Conservation (phyloP, 2,329 filamentous ascomycete genomes). For the Monosporascus cannonballus region DNA sequence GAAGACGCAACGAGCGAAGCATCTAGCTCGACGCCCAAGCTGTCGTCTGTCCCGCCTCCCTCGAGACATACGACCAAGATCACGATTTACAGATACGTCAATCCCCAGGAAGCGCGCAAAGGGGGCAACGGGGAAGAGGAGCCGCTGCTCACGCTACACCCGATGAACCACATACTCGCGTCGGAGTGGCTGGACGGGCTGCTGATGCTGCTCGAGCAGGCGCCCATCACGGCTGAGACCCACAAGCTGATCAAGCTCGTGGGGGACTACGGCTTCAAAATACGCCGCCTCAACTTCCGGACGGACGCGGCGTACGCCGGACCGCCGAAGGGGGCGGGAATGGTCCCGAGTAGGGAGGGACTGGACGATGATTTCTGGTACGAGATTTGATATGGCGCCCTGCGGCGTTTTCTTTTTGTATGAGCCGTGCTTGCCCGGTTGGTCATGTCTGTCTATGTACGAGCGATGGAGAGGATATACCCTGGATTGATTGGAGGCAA, state of each 20-base stretch:
- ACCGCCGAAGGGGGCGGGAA: constrained; percentile 61
- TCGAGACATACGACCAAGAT: constrained; percentile 69
- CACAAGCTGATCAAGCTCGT: constrained; percentile 83
- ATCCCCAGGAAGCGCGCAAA: constrained; percentile 31
- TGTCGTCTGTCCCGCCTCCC: constrained; percentile 19
- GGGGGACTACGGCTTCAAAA: constrained; percentile 86
- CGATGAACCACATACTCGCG: constrained; percentile 72
- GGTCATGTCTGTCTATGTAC: no score
- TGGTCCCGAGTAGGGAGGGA: constrained; percentile 75
- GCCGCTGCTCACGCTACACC: constrained; percentile 76
- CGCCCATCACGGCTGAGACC: constrained; percentile 95
- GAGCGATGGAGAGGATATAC: constrained; percentile 10
- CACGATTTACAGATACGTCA: constrained; percentile 73
- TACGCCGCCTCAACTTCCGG: constrained; percentile 82
- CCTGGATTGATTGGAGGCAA: constrained; percentile 9
- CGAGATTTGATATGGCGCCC: constrained; percentile 48
- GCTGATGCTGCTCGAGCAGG: constrained; percentile 89
- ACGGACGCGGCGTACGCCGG: constrained; percentile 71
- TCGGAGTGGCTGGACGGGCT: constrained; percentile 96
- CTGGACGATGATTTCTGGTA: constrained; percentile 93
- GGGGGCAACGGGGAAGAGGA: constrained; percentile 53
- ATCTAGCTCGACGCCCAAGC: constrained; percentile 37
- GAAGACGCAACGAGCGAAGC: constrained; percentile 40
- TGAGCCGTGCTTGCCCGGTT: neutral
- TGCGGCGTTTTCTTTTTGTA: constrained; percentile 6